Evolutionary conservation across 106 monocot species (phyloP).

Genomic region (Phalaenopsis aphrodite): DNA sequence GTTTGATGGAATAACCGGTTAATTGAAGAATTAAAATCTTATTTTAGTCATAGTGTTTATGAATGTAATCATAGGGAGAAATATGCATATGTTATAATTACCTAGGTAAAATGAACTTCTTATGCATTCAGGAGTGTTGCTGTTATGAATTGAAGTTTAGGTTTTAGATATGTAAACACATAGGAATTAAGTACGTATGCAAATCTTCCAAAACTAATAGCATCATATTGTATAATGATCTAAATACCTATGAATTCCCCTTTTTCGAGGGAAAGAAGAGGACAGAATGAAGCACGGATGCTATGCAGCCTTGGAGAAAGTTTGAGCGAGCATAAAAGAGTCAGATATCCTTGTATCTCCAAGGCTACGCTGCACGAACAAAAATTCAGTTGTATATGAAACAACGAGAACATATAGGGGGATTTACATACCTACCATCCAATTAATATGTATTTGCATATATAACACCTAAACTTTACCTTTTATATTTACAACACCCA

Average conservation of each 20-base stretch:
- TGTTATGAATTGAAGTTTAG: too few relatives aligned
- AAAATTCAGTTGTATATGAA: conserved; percentile 3
- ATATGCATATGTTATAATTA: too few relatives aligned
- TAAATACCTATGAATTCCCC: conserved; percentile 90
- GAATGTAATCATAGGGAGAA: too few relatives aligned
- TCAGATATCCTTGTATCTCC: conserved; percentile 83
- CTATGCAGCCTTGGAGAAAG: conserved; percentile 66
- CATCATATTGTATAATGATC: not conserved
- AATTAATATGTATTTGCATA: not conserved
- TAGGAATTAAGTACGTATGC: too few relatives aligned
- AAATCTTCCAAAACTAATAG: not conserved
- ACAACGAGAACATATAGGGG: not conserved
- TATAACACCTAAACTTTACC: not conserved
- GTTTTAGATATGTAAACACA: too few relatives aligned
- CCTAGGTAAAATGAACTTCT: too few relatives aligned
- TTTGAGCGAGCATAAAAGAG: conserved; percentile 78
- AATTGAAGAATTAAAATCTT: too few relatives aligned
- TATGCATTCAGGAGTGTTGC: too few relatives aligned
- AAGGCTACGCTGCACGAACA: conserved; percentile 55
- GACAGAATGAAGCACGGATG: conserved; percentile 83
- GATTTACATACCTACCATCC: not conserved
- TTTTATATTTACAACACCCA: too few relatives aligned
- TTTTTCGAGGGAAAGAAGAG: conserved; percentile 93
- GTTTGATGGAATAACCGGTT: too few relatives aligned
- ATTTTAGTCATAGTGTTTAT: too few relatives aligned